Conservation (phyloP, 768 basidiomycete genomes). For the Filobasidium wieringae region DNA sequence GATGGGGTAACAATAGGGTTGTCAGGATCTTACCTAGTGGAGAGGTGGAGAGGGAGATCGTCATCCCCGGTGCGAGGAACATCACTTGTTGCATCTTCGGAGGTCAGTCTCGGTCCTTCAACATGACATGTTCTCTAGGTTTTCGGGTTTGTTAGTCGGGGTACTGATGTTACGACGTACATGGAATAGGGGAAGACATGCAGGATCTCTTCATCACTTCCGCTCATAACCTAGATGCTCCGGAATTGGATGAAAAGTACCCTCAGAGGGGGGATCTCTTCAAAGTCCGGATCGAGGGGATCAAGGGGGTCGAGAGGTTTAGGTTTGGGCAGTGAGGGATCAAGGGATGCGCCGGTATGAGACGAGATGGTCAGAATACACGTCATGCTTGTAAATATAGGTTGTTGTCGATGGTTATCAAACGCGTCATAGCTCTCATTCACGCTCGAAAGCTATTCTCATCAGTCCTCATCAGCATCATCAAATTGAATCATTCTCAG, state of each 20-base stretch:
- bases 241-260: constrained; percentile 2
- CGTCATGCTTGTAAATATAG: too few species aligned
- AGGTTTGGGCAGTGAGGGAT: constrained; percentile 3
- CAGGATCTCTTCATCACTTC: constrained; percentile 13
- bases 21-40: constrained; percentile 27
- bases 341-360: too few species aligned
- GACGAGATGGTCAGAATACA: too few species aligned
- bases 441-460: too few species aligned
- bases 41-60: constrained; percentile 16
- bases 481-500: too few species aligned
- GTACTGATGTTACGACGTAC: too few species aligned
- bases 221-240: background rate
- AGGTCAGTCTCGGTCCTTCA: constrained; percentile 8
- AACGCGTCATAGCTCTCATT: too few species aligned
- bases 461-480: too few species aligned
- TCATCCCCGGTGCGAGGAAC: constrained; percentile 19
- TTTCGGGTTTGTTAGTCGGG: background rate
- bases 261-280: constrained; percentile 16
- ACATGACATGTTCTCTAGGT: background rate
- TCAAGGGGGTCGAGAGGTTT: constrained; percentile 15
- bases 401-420: too few species aligned
- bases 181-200: constrained; percentile 6
- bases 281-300: constrained; percentile 11
- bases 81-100: constrained; percentile 24
- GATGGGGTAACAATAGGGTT: constrained; percentile 29